Evolutionary conservation across 306 rosid genomes (phyloP), one percentile per base, ranked within the genome.

Genomic region (Cicer yamashitae): DNA sequence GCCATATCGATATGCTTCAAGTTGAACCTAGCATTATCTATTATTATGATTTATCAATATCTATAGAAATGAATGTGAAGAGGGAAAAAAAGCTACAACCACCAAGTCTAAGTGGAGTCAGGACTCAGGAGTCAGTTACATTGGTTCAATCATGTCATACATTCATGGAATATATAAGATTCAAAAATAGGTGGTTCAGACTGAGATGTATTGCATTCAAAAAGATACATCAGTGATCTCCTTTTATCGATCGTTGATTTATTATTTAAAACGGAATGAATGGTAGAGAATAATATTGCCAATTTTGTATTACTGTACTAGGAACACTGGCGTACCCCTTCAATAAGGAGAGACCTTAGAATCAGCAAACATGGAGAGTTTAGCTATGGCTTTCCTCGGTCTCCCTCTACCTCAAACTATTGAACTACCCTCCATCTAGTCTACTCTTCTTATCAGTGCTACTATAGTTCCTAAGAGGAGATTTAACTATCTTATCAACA

Each of bases 21-120:
- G 73, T 17, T 43, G 17, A 46, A 65, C 39, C 53, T 64, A 46
- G 52, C 18, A 45, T 12, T 14, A 69, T 40, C 20, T 40, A 78
- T 43, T 11, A 69, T 63, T 64, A 59, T 61, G 44, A 43, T 73
- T 74, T 61, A 44, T 62, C 51, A 8, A 30, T 18, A 63, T 46
- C 8, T 34, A 34, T 38, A 60, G 43, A 61, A 75, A 56, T 64
- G 40, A 18, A 71, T 18, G 34, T 17, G 45, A 37, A 44, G 45
- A 22, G 37, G 56, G 30, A 14, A 30, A 40, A 62, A 38, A 67
- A 15, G 48, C 53, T 34, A 3, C 59, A 25, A 68, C 15, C 18
- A 61, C 46, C 20, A 37, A 37, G 46, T 37, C 67, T 61, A 61
- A 13, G 41, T 59, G 43, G 40, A 59, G 34, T 25, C 34, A 3